Evolutionary conservation across 495 filamentous ascomycete genomes (phyloP), one percentile per base, ranked within the genome.

Genomic region (Talaromyces stipitatus): DNA sequence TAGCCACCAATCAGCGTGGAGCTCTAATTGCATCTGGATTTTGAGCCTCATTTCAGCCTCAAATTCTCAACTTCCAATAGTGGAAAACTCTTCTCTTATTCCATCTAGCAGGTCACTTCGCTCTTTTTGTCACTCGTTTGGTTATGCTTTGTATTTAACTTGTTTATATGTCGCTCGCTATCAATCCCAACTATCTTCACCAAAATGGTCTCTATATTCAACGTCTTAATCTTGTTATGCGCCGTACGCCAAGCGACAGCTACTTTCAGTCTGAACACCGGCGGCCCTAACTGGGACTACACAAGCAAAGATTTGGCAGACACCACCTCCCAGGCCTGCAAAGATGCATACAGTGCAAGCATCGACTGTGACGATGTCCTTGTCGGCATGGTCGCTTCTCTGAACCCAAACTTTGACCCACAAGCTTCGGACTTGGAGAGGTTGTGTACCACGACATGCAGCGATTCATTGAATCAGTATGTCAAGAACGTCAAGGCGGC

Each of bases 311-410:
- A 64, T 53, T 45, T 70, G 9, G 64, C 62, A 47, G 53, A 54
- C 48, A 63, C 62, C 1, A 70, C 68, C 0, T 70, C 68, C 7
- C 60, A 66, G 48, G 51, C 58, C 50, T 70, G 66, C 60, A 68
- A 68, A 50, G 60, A 65, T 2, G 68, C 68, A 27, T 70, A 68
- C 54, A 67, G 66, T 45, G 62, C 68, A 46, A 60, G 47, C 30
- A 70, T 68, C 55, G 33, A 64, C 26, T 70, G 67, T 36, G 62
- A 66, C 48, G 61, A 65, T 23, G 64, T 58, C 14, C 64, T 70
- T 26, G 26, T 68, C 26, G 48, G 62, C 52, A 43, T 70, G 20
- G 63, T 67, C 20, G 62, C 62, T 29, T 64, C 66, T 23, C 57
- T 66, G 60, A 60, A 64, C 47, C 60, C 60, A 7, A 27, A 36